Percentiles rank a stretch among this genome's conserved stretches.
Evolutionary conservation across 1,284 basidiomycete species (phyloP).

Genomic region (Cryptococcus sp.): DNA sequence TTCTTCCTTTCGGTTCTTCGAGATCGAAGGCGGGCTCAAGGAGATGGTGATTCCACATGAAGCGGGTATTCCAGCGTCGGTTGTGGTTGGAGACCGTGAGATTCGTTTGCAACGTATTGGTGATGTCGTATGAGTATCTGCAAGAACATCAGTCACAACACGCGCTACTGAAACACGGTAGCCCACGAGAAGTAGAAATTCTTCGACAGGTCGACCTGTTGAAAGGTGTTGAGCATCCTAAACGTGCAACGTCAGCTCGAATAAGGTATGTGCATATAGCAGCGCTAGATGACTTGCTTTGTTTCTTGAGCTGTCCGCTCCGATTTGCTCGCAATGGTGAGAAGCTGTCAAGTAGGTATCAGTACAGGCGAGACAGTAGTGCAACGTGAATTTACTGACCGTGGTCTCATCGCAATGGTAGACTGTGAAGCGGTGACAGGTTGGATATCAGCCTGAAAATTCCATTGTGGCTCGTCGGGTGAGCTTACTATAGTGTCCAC

Average conservation of each 20-base stretch:
- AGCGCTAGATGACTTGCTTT: conserved; percentile 50
- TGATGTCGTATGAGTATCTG: conserved; percentile 95
- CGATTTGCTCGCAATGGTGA: conserved; percentile 46
- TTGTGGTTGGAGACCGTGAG: conserved; percentile 62
- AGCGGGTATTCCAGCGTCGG: conserved; percentile 74
- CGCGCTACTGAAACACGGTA: neutral
- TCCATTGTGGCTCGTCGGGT: neutral
- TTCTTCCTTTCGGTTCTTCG: conserved; percentile 58
- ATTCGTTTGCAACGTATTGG: conserved; percentile 91
- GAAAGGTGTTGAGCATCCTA: conserved; percentile 82
- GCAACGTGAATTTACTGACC: conserved; percentile 52
- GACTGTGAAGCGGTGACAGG: conserved; percentile 52
- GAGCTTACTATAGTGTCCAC: conserved; percentile 76
- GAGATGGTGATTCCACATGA: conserved; percentile 95
- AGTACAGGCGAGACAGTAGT: neutral
- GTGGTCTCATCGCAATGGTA: conserved; percentile 96
- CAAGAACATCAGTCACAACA: neutral
- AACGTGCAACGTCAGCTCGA: conserved; percentile 24
- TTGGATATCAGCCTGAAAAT: conserved; percentile 1
- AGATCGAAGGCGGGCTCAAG: conserved; percentile 63
- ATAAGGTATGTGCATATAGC: neutral
- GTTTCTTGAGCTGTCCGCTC: conserved; percentile 82
- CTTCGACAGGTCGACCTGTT: conserved; percentile 95
- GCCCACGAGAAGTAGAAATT: conserved; percentile 97
- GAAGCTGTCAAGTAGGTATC: conserved; percentile 33